Conservation (phyloP, 495 filamentous ascomycete genomes). For the Aspergillus biplanus region DNA sequence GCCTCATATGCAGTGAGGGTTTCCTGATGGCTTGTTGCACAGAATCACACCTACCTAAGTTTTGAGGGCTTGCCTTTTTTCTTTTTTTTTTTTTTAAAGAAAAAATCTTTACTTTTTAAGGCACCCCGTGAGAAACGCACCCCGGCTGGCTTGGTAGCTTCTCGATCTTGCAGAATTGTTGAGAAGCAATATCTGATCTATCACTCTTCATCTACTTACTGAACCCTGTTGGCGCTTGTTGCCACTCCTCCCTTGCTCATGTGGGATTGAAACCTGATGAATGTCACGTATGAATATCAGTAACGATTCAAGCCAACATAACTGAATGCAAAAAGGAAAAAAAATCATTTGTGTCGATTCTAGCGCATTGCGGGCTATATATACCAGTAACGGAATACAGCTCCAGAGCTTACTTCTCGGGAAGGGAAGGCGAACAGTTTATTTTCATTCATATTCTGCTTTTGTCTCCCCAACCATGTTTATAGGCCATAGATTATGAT, state of each 20-base stretch:
- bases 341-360: neutral
- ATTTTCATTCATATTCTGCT: neutral
- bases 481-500: conserved; percentile 7
- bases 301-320: neutral
- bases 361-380: conserved; percentile 1
- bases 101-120: conserved; percentile 11
- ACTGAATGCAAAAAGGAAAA: neutral
- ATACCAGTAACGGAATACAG: conserved; percentile 2
- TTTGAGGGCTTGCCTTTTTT: neutral
- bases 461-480: neutral
- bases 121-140: conserved; percentile 11
- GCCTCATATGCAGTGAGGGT: conserved; percentile 24
- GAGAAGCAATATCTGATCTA: conserved; percentile 26
- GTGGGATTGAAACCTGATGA: conserved; percentile 3
- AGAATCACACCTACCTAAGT: neutral
- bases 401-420: conserved; percentile 4
- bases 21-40: conserved; percentile 16
- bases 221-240: conserved; percentile 5
- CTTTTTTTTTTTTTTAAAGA: conserved; percentile 14
- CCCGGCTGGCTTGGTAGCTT: conserved; percentile 14
- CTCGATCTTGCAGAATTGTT: conserved; percentile 21
- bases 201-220: conserved; percentile 14
- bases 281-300: neutral
- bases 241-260: conserved; percentile 14
- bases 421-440: conserved; percentile 1